A percentile compares a stretch with the other conserved stretches of the same genome.
Conservation (phyloP, 2,329 filamentous ascomycete species). For the Leptographium galeiforme region DNA sequence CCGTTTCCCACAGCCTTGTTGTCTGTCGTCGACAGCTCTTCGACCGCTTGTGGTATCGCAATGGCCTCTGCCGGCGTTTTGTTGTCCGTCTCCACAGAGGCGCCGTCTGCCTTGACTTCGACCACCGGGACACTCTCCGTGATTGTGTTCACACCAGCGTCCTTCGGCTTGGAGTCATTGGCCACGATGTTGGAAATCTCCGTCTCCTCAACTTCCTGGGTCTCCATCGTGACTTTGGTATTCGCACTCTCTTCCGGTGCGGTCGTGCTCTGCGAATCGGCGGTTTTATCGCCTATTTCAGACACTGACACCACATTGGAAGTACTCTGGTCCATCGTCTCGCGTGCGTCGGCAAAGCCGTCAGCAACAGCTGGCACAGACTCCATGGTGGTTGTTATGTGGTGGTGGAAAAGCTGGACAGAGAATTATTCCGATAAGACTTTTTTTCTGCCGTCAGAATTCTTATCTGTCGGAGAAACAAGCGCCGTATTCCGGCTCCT, state of each 20-base stretch:
- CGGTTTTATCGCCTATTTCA: background rate
- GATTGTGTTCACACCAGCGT: background rate
- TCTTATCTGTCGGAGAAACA: conserved; percentile 8
- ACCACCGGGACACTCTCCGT: background rate
- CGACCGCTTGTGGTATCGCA: background rate
- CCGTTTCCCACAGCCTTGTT: background rate
- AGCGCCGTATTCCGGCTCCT: background rate
- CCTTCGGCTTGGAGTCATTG: background rate
- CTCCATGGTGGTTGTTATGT: background rate
- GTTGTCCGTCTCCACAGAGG: background rate
- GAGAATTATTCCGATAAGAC: conserved; percentile 8
- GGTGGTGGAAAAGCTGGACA: background rate
- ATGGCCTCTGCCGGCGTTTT: background rate
- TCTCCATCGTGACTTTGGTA: background rate
- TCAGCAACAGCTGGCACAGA: background rate
- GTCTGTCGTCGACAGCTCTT: background rate
- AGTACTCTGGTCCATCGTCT: background rate
- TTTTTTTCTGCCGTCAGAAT: conserved; percentile 9
- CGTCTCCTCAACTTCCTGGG: background rate
- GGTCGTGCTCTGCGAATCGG: background rate
- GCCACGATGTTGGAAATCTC: background rate
- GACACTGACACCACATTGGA: background rate
- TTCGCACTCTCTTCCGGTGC: background rate
- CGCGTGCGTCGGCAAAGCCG: background rate
- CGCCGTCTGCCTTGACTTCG: background rate